These are phyloP conservation scores for Aspergillus bertholletiae DNA, from an alignment of 495 filamentous ascomycete genomes.

Conservation along the genomic window DNA sequence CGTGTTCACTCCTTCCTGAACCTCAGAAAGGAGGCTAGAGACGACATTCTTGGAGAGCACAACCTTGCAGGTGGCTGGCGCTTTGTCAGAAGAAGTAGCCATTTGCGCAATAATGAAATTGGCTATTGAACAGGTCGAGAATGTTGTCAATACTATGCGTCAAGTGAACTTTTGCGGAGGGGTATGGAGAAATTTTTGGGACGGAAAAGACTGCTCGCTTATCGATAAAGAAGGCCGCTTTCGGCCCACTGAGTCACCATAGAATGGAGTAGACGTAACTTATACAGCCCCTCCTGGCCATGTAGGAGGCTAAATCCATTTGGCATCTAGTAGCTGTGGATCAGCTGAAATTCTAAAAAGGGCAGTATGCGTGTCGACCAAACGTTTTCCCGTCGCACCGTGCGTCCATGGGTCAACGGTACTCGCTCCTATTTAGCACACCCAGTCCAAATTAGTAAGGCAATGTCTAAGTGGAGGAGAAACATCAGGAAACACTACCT, in stretches of 20 bases:
- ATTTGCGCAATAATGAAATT: constrained; percentile 18
- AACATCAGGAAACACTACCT: no score
- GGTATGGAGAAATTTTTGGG: constrained; percentile 24
- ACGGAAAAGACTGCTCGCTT: constrained; percentile 40
- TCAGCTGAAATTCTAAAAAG: no score
- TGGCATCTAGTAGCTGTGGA: background rate
- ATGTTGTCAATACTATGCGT: constrained; percentile 10
- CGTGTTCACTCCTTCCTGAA: constrained; percentile 64
- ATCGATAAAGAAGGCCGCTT: constrained; percentile 45
- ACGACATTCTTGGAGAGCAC: constrained; percentile 82
- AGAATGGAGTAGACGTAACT: background rate
- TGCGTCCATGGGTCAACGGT: no score
- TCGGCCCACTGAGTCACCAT: constrained; percentile 18
- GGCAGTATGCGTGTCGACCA: no score
- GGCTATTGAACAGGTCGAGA: constrained; percentile 7
- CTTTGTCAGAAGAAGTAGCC: constrained; percentile 30
- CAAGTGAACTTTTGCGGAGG: constrained; percentile 18
- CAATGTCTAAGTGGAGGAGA: no score
- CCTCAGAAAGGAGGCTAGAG: constrained; percentile 72
- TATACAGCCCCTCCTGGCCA: no score
- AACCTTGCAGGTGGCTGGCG: constrained; percentile 76
- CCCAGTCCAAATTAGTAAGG: no score
- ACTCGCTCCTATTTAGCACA: no score
- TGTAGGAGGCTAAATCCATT: no score
- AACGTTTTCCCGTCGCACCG: no score